Evolutionary conservation across 495 filamentous ascomycete species (phyloP).

Genomic region (Penicillium dipodomyicola): DNA sequence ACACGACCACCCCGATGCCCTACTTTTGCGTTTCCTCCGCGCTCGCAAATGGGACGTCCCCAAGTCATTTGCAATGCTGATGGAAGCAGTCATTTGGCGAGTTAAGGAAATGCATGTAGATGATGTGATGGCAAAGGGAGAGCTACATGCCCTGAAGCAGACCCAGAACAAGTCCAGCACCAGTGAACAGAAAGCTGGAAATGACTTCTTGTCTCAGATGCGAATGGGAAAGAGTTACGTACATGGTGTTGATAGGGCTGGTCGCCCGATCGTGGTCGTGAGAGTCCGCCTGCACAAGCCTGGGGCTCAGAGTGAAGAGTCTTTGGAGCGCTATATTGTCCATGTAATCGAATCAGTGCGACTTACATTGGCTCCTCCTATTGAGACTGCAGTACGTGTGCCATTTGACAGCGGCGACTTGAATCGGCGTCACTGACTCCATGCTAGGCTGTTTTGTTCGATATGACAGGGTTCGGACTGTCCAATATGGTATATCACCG

Average conservation of each 20-base stretch:
- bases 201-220: constrained; percentile 80
- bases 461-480: constrained; percentile 88
- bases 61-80: constrained; percentile 85
- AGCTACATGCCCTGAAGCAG: constrained; percentile 60
- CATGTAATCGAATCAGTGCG: constrained; percentile 89
- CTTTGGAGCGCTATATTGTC: constrained; percentile 82
- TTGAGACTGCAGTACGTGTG: constrained; percentile 80
- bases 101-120: constrained; percentile 75
- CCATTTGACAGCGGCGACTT: neutral
- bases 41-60: constrained; percentile 94
- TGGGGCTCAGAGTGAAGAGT: constrained; percentile 81
- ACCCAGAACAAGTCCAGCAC: constrained; percentile 52
- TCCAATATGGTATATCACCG: constrained; percentile 75
- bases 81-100: constrained; percentile 88
- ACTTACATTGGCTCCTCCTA: constrained; percentile 65
- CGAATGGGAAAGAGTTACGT: constrained; percentile 89
- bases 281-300: constrained; percentile 74
- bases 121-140: constrained; percentile 74
- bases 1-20: constrained; percentile 84
- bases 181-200: constrained; percentile 58
- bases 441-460: constrained; percentile 73
- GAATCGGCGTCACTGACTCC: constrained; percentile 13
- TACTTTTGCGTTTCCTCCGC: constrained; percentile 86
- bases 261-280: constrained; percentile 80
- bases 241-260: constrained; percentile 78